phyloP scores from a whole-genome alignment of 2,329 filamentous ascomycete genomes.

The Fusarium vanettenii region DNA sequence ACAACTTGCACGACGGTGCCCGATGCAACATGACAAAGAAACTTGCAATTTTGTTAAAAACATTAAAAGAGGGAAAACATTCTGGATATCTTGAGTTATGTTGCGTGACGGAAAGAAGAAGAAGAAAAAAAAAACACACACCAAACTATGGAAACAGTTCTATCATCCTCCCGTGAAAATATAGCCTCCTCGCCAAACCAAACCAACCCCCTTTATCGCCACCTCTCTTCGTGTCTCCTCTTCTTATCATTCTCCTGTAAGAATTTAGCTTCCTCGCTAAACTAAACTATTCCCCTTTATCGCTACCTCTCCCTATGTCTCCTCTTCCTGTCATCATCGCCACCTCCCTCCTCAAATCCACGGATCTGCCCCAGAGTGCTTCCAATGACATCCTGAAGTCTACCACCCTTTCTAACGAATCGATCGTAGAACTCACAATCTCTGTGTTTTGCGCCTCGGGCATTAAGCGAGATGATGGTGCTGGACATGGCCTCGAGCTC shows the following conservation, averaged over 20 bases:
- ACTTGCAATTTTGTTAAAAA: not conserved
- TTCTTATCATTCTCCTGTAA: conserved; percentile 5
- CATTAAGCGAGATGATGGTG: conserved; percentile 41
- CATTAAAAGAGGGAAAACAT: not conserved
- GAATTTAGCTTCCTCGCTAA: conserved; percentile 1
- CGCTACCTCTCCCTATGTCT: conserved; percentile 16
- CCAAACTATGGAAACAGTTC: not conserved
- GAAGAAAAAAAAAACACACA: not conserved
- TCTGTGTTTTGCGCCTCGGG: conserved; percentile 33
- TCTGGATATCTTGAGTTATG: conserved; percentile 12
- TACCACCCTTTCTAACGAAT: conserved; percentile 40
- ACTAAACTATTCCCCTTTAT: not conserved
- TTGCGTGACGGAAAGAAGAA: not conserved
- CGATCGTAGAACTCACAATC: conserved; percentile 43
- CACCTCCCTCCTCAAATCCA: conserved; percentile 29
- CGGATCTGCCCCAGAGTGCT: conserved; percentile 40
- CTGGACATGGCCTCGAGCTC: conserved; percentile 43
- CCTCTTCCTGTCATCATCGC: conserved; percentile 29
- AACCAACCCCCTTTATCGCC: conserved; percentile 2
- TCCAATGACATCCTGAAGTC: conserved; percentile 40
- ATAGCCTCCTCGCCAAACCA: not conserved
- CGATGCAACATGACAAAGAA: not conserved
- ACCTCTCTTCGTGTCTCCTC: conserved; percentile 19
- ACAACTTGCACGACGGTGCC: conserved; percentile 9
- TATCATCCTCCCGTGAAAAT: conserved; percentile 3